Evolutionary conservation across 805 yeast species (phyloP), one percentile per base, ranked within the genome.

Genomic region (Huiozyma naganishii): DNA sequence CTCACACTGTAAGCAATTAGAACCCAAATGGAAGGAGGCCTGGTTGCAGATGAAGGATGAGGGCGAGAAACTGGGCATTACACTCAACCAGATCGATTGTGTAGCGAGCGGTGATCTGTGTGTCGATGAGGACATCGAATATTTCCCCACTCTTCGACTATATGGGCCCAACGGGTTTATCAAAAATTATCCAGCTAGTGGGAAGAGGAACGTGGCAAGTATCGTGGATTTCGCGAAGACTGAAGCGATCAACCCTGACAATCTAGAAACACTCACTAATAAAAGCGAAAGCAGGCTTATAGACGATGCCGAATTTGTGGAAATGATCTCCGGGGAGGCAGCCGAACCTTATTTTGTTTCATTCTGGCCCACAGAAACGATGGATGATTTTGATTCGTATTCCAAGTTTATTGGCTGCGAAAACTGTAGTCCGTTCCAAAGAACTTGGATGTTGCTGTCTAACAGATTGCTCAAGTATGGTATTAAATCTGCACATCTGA

Each of bases 81-180:
- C 69, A 17, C 74, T 88, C 71, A 71, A 76, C 45, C 90, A 84
- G 56, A 95, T 92, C 32, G 79, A 92, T 62, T 92, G 98, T 65
- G 74, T 83, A 7, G 85, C 76, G 39, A 74, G 81, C 55, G 96
- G 95, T 9, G 97, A 90, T 59, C 67, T 92, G 42, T 92, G 98
- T 64, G 68, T 64, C 7, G 67, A 78, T 27, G 84, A 85, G 61
- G 70, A 72, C 3, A 73, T 90, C 44, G 52, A 45, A 13, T 73
- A 67, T n/a, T 89, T 75, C 58, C 98, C 98, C 6, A 66, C 72
- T 17, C 63, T 90, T 35, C 69, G 82, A 43, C 68, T 90, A 7
- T 89, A 83, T 64, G 78, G 77, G 1, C 82, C 87, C 0, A 64
- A 66, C 27, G 76, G 74, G 43, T 57, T 54, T 60, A 52, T 62